phyloP scores from a whole-genome alignment of 106 monocot genomes.

The Allium sativum region DNA sequence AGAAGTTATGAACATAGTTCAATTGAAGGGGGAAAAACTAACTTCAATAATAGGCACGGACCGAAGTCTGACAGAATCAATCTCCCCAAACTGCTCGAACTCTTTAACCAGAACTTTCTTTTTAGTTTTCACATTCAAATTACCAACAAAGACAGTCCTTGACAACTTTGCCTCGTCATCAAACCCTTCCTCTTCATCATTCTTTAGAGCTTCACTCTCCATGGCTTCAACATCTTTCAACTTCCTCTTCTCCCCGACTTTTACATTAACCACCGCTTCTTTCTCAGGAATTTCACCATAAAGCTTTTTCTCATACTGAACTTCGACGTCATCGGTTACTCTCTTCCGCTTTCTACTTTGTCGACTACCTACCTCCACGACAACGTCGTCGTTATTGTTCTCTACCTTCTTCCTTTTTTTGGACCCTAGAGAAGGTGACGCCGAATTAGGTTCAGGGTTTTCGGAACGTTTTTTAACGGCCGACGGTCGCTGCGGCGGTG shows the following conservation, averaged over 20 bases:
- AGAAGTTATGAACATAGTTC: too few relatives aligned
- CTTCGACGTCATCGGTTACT: slow-evolving; percentile 69
- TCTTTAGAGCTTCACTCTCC: slow-evolving; percentile 6
- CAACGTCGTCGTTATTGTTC: background rate
- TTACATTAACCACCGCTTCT: background rate
- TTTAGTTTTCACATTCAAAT: slow-evolving; percentile 70
- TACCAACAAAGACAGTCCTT: slow-evolving; percentile 89
- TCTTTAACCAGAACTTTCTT: slow-evolving; percentile 68
- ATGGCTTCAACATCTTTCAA: slow-evolving; percentile 20
- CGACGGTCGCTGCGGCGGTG: background rate
- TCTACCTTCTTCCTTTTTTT: slow-evolving; percentile 26
- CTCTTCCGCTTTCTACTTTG: slow-evolving; percentile 39
- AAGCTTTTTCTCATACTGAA: slow-evolving; percentile 32
- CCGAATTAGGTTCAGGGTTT: background rate
- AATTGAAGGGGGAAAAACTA: slow-evolving; percentile 5
- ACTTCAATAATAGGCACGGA: slow-evolving; percentile 79
- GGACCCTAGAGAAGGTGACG: background rate
- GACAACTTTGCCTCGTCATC: slow-evolving; percentile 88
- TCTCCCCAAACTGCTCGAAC: slow-evolving; percentile 65
- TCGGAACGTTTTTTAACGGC: background rate
- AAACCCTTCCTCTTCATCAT: slow-evolving; percentile 26
- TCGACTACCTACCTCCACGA: slow-evolving; percentile 3
- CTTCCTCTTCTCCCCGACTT: slow-evolving; percentile 80
- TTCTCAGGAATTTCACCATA: slow-evolving; percentile 10
- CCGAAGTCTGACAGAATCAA: slow-evolving; percentile 79